Percentiles rank a stretch among this genome's conserved stretches.
Conservation (phyloP, 345 rosid genomes). For the Populus alba region DNA sequence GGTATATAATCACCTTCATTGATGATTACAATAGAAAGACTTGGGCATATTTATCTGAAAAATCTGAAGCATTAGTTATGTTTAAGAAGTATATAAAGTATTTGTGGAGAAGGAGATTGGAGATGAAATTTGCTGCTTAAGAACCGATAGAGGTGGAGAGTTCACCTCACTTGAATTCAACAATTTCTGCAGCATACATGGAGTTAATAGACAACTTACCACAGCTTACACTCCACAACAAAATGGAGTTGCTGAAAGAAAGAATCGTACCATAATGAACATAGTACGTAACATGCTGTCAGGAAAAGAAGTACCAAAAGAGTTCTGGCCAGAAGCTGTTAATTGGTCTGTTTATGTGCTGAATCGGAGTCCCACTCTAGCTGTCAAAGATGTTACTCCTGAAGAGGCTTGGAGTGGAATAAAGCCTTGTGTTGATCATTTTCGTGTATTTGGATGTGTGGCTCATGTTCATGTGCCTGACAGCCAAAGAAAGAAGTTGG, state of each 20-base stretch:
- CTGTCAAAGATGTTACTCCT: too few relatives aligned
- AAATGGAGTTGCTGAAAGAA: too few relatives aligned
- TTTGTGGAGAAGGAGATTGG: background rate
- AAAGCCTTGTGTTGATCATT: too few relatives aligned
- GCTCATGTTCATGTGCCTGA: too few relatives aligned
- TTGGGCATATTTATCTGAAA: background rate
- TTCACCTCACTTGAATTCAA: background rate
- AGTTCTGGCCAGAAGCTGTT: too few relatives aligned
- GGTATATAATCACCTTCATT: background rate
- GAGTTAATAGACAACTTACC: background rate
- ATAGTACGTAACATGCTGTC: background rate
- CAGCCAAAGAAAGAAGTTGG: too few relatives aligned
- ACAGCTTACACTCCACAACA: background rate
- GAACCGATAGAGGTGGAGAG: background rate
- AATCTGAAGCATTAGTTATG: background rate
- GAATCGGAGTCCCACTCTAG: too few relatives aligned
- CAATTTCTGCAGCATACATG: background rate
- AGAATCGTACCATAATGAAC: too few relatives aligned
- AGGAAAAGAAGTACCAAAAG: too few relatives aligned
- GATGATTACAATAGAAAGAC: background rate
- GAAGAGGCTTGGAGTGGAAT: too few relatives aligned
- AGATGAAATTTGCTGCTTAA: background rate
- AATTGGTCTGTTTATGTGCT: too few relatives aligned
- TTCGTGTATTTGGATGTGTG: too few relatives aligned
- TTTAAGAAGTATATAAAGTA: background rate